Conservation (phyloP, 179 eudicot genomes). For the Pouteria campechiana region DNA sequence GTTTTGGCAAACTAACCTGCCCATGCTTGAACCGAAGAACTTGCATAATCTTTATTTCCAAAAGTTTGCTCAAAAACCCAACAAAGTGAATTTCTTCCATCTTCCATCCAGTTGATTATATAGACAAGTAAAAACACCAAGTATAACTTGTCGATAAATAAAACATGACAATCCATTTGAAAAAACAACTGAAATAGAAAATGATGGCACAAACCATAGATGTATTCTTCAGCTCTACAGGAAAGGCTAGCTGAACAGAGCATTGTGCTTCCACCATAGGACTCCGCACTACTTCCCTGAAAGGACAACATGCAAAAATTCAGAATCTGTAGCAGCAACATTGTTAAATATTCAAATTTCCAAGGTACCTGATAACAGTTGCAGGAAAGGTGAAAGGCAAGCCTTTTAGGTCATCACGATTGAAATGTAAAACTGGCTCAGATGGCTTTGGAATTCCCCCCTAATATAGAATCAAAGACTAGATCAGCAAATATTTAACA, state of each 20-base stretch:
- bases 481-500: background rate
- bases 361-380: constrained; percentile 38
- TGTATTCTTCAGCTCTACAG: constrained; percentile 68
- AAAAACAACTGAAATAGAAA: background rate
- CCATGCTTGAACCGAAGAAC: constrained; percentile 88
- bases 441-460: constrained; percentile 87
- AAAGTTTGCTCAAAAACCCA: constrained; percentile 79
- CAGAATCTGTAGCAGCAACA: no score
- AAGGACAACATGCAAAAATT: constrained; percentile 7
- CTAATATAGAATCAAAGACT: constrained; percentile 22
- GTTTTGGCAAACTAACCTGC: constrained; percentile 46
- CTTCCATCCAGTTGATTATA: constrained; percentile 14
- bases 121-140: background rate
- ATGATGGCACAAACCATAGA: constrained; percentile 35
- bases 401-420: constrained; percentile 81
- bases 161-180: background rate
- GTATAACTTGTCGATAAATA: background rate
- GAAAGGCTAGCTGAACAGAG: constrained; percentile 84
- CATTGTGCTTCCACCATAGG: constrained; percentile 98
- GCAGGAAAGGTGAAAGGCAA: constrained; percentile 77
- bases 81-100: constrained; percentile 74
- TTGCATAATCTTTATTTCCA: constrained; percentile 81
- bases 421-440: constrained; percentile 49
- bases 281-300: constrained; percentile 73
- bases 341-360: no score